phyloP scores from a whole-genome alignment of 768 basidiomycete species.

The Nevesoporus exiguus region DNA sequence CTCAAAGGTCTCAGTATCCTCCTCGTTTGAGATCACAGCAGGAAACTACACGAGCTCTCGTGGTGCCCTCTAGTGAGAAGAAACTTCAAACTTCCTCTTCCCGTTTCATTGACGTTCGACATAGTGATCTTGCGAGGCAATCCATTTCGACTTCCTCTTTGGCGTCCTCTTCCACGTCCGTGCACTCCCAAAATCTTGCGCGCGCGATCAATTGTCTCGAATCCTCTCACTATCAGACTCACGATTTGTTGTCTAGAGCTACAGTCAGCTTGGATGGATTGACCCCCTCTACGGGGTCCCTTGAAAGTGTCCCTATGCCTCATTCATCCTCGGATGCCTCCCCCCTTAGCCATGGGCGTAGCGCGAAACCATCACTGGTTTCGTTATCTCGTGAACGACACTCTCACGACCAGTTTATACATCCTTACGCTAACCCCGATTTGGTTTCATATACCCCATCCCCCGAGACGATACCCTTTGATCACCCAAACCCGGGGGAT shows the following conservation, averaged over 20 bases:
- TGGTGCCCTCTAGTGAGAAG: slow-evolving; percentile 56
- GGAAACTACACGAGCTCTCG: slow-evolving; percentile 49
- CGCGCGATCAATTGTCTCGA: slow-evolving; percentile 20
- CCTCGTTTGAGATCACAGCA: slow-evolving; percentile 57
- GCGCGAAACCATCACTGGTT: slow-evolving; percentile 16
- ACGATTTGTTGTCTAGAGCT: slow-evolving; percentile 4
- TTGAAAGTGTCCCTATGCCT: slow-evolving; percentile 1
- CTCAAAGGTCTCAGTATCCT: slow-evolving; percentile 49
- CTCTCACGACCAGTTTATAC: slow-evolving; percentile 39
- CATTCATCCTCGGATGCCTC: slow-evolving; percentile 13
- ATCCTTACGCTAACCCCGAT: slow-evolving; percentile 83
- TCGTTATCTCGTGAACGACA: slow-evolving; percentile 36
- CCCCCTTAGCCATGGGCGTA: slow-evolving; percentile 8
- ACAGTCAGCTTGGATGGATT: slow-evolving; percentile 11
- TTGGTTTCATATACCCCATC: slow-evolving; percentile 42
- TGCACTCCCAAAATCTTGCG: slow-evolving; percentile 41
- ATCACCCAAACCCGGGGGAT: slow-evolving; percentile 29
- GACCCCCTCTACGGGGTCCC: neutral
- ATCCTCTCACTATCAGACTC: slow-evolving; percentile 6
- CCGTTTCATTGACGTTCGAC: slow-evolving; percentile 3
- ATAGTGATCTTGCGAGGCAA: slow-evolving; percentile 58
- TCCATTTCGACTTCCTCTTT: slow-evolving; percentile 57
- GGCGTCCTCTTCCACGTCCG: slow-evolving; percentile 24
- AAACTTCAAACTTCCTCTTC: neutral
- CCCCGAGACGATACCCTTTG: slow-evolving; percentile 26